A percentile compares a stretch with the other conserved stretches of the same genome.
phyloP scores from a whole-genome alignment of 306 rosid genomes.

The Chamaecrista fasciculata region DNA sequence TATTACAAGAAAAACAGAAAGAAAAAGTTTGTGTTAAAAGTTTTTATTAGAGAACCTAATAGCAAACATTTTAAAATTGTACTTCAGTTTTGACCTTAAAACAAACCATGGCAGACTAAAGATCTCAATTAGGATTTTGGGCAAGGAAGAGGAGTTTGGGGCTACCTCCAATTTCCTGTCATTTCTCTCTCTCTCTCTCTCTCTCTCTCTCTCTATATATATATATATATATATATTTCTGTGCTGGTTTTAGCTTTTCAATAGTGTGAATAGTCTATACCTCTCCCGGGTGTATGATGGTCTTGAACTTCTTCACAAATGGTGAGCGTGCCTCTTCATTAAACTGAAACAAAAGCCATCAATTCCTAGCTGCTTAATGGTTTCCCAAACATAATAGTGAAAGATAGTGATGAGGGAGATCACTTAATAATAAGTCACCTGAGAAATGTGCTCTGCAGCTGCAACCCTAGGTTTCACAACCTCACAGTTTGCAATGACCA shows the following conservation, averaged over 20 bases:
- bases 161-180: neutral
- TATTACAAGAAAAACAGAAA: too few species aligned
- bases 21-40: neutral
- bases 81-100: neutral
- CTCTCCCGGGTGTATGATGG: constrained; percentile 99
- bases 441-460: constrained; percentile 97
- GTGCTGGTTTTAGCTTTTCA: neutral
- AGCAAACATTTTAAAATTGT: neutral
- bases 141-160: neutral
- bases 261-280: constrained; percentile 37
- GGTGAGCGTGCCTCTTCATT: constrained; percentile 99
- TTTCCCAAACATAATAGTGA: neutral
- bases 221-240: too few species aligned
- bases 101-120: constrained; percentile 11
- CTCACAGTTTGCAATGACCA: constrained; percentile 97
- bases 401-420: constrained; percentile 3
- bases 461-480: constrained; percentile 99
- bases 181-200: neutral
- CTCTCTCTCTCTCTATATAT: too few species aligned
- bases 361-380: constrained; percentile 11
- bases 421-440: constrained; percentile 47
- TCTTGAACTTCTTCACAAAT: constrained; percentile 97
- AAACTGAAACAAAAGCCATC: constrained; percentile 54
- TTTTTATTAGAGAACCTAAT: neutral
- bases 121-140: neutral